phyloP scores from a whole-genome alignment of 805 yeast genomes.

The Suhomyces sp. region DNA sequence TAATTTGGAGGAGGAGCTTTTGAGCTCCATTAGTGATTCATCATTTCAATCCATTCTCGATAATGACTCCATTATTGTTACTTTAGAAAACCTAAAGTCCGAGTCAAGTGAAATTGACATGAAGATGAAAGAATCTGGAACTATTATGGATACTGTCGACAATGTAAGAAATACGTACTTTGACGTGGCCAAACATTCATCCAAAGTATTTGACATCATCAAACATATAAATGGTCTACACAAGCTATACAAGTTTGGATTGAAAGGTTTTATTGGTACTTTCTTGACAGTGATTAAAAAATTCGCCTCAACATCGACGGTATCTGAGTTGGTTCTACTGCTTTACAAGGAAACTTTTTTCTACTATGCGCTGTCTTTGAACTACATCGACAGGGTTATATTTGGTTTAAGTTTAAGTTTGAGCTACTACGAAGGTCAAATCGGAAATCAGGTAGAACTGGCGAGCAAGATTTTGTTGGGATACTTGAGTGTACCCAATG shows the following conservation, averaged over 20 bases:
- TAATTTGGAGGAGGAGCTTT: conserved; percentile 55
- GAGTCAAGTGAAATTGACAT: conserved; percentile 55
- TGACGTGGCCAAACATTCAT: conserved; percentile 55
- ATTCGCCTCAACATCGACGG: conserved; percentile 11
- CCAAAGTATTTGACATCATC: conserved; percentile 48
- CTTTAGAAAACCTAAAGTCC: conserved; percentile 61
- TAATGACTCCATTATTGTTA: conserved; percentile 54
- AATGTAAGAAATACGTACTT: conserved; percentile 44
- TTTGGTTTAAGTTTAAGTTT: conserved; percentile 42
- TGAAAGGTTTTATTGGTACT: conserved; percentile 28
- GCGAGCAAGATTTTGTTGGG: not conserved
- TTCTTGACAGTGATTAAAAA: conserved; percentile 16
- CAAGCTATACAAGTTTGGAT: conserved; percentile 58
- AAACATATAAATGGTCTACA: conserved; percentile 37
- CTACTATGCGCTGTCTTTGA: conserved; percentile 45
- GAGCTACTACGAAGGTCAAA: conserved; percentile 20
- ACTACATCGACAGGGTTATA: conserved; percentile 41
- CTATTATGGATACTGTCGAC: conserved; percentile 55
- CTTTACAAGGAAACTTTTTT: conserved; percentile 50
- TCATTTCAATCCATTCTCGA: conserved; percentile 61
- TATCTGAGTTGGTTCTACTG: conserved; percentile 27
- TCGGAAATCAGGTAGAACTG: conserved; percentile 20
- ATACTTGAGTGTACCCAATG: not conserved
- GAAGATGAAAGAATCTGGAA: conserved; percentile 53
- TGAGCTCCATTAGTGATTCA: conserved; percentile 55